Evolutionary conservation across 2,329 filamentous ascomycete species (phyloP).

Genomic region (Fusarium buharicum): DNA sequence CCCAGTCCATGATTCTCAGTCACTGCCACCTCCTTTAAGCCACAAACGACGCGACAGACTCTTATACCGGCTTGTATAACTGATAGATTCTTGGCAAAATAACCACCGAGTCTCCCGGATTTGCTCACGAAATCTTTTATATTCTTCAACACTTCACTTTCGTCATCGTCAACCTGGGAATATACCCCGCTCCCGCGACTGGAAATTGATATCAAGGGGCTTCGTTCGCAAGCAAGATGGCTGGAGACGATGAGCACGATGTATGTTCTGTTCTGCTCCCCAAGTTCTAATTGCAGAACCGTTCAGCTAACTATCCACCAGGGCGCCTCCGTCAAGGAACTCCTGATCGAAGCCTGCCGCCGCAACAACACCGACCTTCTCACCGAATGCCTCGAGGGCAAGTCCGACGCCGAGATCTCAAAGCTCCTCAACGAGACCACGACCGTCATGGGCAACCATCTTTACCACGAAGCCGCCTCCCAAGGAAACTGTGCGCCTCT

Average conservation of each 20-base stretch:
- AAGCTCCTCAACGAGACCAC: slow-evolving; percentile 85
- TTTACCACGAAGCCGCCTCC: slow-evolving; percentile 88
- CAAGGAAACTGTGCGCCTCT: slow-evolving; percentile 83
- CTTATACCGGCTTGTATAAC: background rate
- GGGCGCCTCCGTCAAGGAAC: slow-evolving; percentile 87
- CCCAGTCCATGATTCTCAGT: slow-evolving; percentile 17
- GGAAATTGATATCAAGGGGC: slow-evolving; percentile 6
- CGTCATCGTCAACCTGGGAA: slow-evolving; percentile 11
- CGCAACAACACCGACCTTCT: slow-evolving; percentile 92
- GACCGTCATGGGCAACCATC: slow-evolving; percentile 86
- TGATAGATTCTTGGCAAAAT: too few species aligned
- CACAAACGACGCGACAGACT: slow-evolving; percentile 6
- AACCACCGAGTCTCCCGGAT: background rate
- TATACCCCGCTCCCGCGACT: slow-evolving; percentile 35
- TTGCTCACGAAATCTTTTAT: background rate
- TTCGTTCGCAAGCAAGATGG: slow-evolving; percentile 26
- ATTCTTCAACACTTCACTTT: slow-evolving; percentile 3
- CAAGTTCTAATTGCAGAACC: background rate
- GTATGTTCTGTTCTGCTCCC: slow-evolving; percentile 34
- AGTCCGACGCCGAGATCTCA: slow-evolving; percentile 73
- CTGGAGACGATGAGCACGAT: slow-evolving; percentile 52
- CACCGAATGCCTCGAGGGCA: slow-evolving; percentile 73
- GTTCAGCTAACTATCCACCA: slow-evolving; percentile 49
- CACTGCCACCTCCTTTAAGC: slow-evolving; percentile 29
- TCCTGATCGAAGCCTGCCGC: slow-evolving; percentile 91